Conservation (phyloP, 257 asterid genomes). For the Salvia miltiorrhiza region DNA sequence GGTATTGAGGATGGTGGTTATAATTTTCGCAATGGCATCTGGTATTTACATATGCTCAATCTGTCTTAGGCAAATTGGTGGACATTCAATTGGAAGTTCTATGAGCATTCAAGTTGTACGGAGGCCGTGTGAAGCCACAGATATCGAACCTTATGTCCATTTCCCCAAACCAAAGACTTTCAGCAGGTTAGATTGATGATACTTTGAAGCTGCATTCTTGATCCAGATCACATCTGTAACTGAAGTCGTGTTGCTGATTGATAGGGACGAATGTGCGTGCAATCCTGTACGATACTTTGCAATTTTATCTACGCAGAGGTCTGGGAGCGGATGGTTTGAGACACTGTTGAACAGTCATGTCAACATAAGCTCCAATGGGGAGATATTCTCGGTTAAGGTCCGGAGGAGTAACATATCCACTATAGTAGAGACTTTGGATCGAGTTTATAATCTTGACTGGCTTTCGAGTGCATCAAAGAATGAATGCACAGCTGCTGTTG, state of each 20-base stretch:
- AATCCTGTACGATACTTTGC: constrained; percentile 87
- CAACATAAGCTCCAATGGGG: constrained; percentile 96
- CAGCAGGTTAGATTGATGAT: constrained; percentile 49
- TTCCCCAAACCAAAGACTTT: constrained; percentile 82
- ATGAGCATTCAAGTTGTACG: constrained; percentile 38
- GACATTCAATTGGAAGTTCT: constrained; percentile 25
- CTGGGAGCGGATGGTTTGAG: constrained; percentile 99
- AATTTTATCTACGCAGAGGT: constrained; percentile 90
- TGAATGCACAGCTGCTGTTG: constrained; percentile 98
- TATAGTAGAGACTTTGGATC: constrained; percentile 73
- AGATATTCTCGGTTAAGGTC: constrained; percentile 83
- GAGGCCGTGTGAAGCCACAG: constrained; percentile 51
- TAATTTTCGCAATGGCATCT: constrained; percentile 71
- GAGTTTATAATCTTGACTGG: constrained; percentile 77
- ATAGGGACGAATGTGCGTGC: constrained; percentile 90
- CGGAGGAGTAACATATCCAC: constrained; percentile 77
- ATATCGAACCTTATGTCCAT: constrained; percentile 57
- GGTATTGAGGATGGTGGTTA: constrained; percentile 66
- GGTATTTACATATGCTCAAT: constrained; percentile 77
- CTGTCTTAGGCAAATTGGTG: constrained; percentile 69
- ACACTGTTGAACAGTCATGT: constrained; percentile 86
- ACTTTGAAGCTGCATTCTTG: neutral
- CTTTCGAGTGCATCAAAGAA: constrained; percentile 88
- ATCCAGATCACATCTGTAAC: neutral
- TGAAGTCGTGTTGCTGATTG: constrained; percentile 19